Base-by-base conservation (phyloP, 192 early-diverging fungal species). In the Umbelopsis isabellina region DNA sequence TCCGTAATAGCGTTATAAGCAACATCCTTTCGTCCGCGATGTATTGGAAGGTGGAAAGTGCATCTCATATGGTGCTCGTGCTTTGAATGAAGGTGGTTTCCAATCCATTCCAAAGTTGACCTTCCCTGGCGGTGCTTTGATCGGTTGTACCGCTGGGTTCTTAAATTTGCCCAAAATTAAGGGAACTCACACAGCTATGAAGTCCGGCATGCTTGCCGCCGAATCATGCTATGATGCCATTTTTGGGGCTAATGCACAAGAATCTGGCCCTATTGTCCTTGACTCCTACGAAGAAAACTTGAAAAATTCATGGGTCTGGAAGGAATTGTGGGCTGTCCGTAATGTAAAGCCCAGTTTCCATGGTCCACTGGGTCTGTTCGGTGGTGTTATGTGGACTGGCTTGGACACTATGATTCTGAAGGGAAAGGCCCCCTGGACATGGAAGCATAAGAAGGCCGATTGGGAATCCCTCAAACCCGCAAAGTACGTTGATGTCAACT, bases 151-250 rank as follows among this genome's bases (percentile, higher is more conserved):
- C 2, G 97, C 97, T 49, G 96, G 97, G 2, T 96, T 98, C 81
- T 69, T 99, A 70, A 99, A 99, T 75, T 87, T 99, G 67, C 93
- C 95, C 66, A 99, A 99, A 83, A 98, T 99, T 75, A 99, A 99
- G 83, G 97, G 97, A 46, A 99, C 96, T 0, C 97, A 99, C 83
- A 99, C 93, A n/a, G 95, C 97, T 49, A 98, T 99, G 96, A 96
- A 95, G 82, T 95, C 92, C 22, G 96, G 96, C 37, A 98, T 99
- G 83, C 77, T 99, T 64, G 97, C 96, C 37, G 97, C 91, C 27
- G 97, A 99, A 75, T 87, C 94, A 45, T 89, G 93, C 4, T 96
- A 88, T 78, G 90, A 91, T 18, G 49, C 48, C 0, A 13, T 80
- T 44, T 71, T 71, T 68, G 27, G 46, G 4, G 86, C 91, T 4